Evolutionary conservation across 2,329 filamentous ascomycete genomes (phyloP).

Genomic region (Rhynchosporium agropyri): DNA sequence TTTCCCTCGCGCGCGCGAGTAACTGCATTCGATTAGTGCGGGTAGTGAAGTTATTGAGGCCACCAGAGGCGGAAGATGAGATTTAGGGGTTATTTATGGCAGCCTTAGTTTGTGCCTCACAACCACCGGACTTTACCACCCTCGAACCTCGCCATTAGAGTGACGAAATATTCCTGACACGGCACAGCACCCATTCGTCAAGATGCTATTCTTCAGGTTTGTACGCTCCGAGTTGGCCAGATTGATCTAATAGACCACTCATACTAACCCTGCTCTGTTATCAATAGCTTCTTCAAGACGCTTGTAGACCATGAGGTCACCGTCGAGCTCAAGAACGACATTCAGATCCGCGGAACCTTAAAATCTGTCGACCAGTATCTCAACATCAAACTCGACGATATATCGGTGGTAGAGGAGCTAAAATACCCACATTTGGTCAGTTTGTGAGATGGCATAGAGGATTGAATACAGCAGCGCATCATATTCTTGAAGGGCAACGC

Average conservation of each 20-base stretch:
- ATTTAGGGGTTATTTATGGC: too few relatives aligned
- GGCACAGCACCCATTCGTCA: conserved; percentile 29
- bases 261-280: conserved; percentile 12
- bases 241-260: not conserved
- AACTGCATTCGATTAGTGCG: too few relatives aligned
- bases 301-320: conserved; percentile 97
- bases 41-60: too few relatives aligned
- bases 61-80: too few relatives aligned
- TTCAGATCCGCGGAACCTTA: conserved; percentile 90
- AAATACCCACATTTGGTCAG: conserved; percentile 90
- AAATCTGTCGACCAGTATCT: conserved; percentile 99
- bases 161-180: conserved; percentile 1
- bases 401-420: conserved; percentile 87
- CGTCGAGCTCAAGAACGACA: conserved; percentile 99
- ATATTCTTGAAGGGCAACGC: not conserved
- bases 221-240: conserved; percentile 10
- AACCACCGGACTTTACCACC: not conserved
- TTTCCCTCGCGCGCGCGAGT: too few relatives aligned
- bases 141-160: conserved; percentile 15
- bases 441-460: conserved; percentile 20
- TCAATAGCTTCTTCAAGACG: conserved; percentile 90
- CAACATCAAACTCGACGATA: conserved; percentile 98
- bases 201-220: conserved; percentile 47
- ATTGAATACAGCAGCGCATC: too few relatives aligned
- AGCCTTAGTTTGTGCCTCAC: conserved; percentile 8